These are phyloP conservation scores for Yamadazyma dendronema DNA, from an alignment of 1,139 yeast genomes.

Conservation along the genomic window DNA sequence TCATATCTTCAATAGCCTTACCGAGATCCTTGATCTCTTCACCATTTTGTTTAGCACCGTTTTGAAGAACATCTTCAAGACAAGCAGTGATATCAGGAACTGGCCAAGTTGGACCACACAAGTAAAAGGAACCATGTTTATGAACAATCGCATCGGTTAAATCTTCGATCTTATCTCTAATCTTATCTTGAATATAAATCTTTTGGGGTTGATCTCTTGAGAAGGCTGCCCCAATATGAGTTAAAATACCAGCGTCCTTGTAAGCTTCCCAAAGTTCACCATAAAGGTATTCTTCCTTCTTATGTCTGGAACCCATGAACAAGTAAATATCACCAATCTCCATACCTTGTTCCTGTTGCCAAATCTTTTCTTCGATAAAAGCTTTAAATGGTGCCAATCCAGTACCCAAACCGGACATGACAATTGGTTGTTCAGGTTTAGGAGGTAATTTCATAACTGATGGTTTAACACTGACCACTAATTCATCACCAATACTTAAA, in stretches of 20 bases:
- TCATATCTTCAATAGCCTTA: conserved; percentile 85
- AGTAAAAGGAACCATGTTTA: conserved; percentile 85
- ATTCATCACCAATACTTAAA: conserved; percentile 74
- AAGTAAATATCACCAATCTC: conserved; percentile 88
- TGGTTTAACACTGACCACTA: conserved; percentile 93
- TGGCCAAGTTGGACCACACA: conserved; percentile 99
- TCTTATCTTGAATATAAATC: conserved; percentile 92
- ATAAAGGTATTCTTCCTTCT: conserved; percentile 90
- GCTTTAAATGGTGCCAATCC: conserved; percentile 99
- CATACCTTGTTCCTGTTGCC: conserved; percentile 87
- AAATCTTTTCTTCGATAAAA: conserved; percentile 89
- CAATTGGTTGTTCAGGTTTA: conserved; percentile 80
- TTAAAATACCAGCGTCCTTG: conserved; percentile 85
- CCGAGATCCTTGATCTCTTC: conserved; percentile 65
- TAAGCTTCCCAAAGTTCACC: conserved; percentile 99
- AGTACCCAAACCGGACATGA: conserved; percentile 97
- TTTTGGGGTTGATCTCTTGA: conserved; percentile 96
- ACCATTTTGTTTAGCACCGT: conserved; percentile 70
- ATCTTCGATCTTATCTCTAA: conserved; percentile 70
- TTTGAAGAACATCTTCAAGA: conserved; percentile 71
- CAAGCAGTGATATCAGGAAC: conserved; percentile 96
- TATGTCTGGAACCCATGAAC: conserved; percentile 93
- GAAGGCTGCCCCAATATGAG: conserved; percentile 97
- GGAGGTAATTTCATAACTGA: conserved; percentile 97
- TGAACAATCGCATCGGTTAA: conserved; percentile 77